Evolutionary conservation across 2,329 filamentous ascomycete species (phyloP), one percentile per base, ranked within the genome.

Genomic region (Ramularia endophylla): DNA sequence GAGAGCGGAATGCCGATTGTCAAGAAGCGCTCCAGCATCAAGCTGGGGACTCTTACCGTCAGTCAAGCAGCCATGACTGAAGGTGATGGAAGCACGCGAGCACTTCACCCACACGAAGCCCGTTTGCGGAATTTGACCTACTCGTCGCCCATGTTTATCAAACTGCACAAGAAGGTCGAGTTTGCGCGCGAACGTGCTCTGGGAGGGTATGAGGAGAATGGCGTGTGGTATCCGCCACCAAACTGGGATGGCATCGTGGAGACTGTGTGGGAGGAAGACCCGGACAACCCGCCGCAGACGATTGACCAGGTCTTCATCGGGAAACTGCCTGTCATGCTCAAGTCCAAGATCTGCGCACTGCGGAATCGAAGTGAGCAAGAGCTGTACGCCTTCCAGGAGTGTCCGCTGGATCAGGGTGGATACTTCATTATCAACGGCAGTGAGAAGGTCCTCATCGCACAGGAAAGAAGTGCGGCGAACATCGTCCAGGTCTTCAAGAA

Each of bases 401-500:
- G 92, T 54, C 92, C 92, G 1, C 98, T 95, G 65, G 92, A 98
- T 60, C 92, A 95, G 61, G 92, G 92, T 54, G 92, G 92, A 52
- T 98, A 98, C 67, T 98, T 98, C 61, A 87, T 98, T 57, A 98
- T 98, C 74, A 98, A 98, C 69, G 92, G 92, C 31, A 94, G 87
- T 66, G 92, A 98, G 63, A 98, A 98, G 74, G 92, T 98, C 16
- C 71, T 98, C 54, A 98, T 98, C 57, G 92, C 92, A 1, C 92
- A 98, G 64, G 92, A 98, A 67, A 85, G 92, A 48, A 95, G 89
- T 62, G 92, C 92, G 29, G 92, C 90, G 60, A 98, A 98, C 61
- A 98, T 97, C 44, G 92, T 98, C 4, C 92, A 98, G 67, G 90
- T 98, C 19, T 98, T 98, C 78, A 90, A 94, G 69, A 98, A 98